Evolutionary conservation across 2,329 filamentous ascomycete genomes (phyloP).

Genomic region (Blastomyces gilchristii): DNA sequence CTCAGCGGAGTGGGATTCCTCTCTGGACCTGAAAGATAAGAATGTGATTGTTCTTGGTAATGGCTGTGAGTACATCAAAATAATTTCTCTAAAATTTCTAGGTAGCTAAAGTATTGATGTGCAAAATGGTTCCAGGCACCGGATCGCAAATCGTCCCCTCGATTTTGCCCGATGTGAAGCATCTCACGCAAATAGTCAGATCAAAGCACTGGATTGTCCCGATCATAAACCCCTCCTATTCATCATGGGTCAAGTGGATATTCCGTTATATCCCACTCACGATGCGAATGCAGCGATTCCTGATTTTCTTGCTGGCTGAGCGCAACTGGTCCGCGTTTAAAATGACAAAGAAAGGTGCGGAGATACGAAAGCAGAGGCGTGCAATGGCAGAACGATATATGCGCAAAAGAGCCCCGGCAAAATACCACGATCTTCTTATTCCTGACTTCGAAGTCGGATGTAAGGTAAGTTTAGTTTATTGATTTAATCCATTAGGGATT

Average conservation of each 20-base stretch:
- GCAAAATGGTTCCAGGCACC: constrained; percentile 14
- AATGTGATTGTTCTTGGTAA: constrained; percentile 24
- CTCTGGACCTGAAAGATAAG: constrained; percentile 19
- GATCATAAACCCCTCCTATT: constrained; percentile 29
- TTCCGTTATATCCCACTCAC: constrained; percentile 39
- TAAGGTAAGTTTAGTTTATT: constrained; percentile 39
- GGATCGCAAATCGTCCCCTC: constrained; percentile 22
- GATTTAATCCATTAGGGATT: no score
- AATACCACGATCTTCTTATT: constrained; percentile 51
- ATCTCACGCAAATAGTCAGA: constrained; percentile 48
- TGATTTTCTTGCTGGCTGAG: constrained; percentile 28
- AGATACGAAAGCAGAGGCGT: constrained; percentile 31
- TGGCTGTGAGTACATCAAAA: constrained; percentile 22
- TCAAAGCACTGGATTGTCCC: constrained; percentile 48
- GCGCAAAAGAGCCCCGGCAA: constrained; percentile 41
- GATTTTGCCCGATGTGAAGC: constrained; percentile 37
- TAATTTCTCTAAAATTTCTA: not conserved
- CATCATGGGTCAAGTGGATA: constrained; percentile 41
- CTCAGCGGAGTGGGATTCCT: constrained; percentile 21
- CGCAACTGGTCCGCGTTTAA: constrained; percentile 22
- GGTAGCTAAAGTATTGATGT: not conserved
- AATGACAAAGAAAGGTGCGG: constrained; percentile 38
- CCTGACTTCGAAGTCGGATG: constrained; percentile 53
- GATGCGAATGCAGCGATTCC: constrained; percentile 28
- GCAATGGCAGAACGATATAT: constrained; percentile 37